Base-by-base conservation (phyloP, 1,139 yeast genomes). In the Magnusiomyces sp. region DNA sequence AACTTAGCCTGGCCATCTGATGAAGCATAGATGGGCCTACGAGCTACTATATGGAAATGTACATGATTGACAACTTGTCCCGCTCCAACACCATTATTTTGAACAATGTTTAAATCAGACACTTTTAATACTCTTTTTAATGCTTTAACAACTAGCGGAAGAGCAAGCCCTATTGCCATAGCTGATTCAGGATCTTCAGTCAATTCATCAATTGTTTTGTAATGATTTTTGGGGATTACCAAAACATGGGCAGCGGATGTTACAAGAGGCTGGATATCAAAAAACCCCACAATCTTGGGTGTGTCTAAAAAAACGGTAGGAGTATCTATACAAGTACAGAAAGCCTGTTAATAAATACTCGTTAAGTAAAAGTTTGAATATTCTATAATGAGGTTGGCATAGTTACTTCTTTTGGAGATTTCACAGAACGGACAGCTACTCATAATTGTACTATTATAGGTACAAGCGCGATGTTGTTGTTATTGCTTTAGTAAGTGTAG, bases 51-150 rank as follows among this genome's bases (percentile, higher is more conserved):
- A 63, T 88, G 96, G 78, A 87, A 87, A 65, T 88, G 96, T 49
- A 87, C 95, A 64, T 88, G 96, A 61, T 81, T 89, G 50, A 88
- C 95, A 47, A 75, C 81, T 66, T 88, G 95, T 60, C 89, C 95
- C 11, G 95, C 95, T 55, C 83, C 79, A 58, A 81, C 70, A 33
- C 96, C 95, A 59, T 88, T 88, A 71, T 88, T 88, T 66, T 88
- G 96, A 55, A 88, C 72, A 23, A 88, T 67, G 62, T 88, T 88
- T 73, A 85, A 87, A 29, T 94, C 94, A 38, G 72, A 73, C 27
- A 86, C 83, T 4, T 14, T 9, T 14, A 42, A 5, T 16, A 34
- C 31, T 9, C 14, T 11, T 33, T n/a, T 32, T n/a, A 33, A 20
- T 2, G 46, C 46, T 7, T 74, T 73, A 53, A 88, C 80, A 58